Base-by-base conservation (phyloP, 345 rosid species). In the Sonneratia caseolaris region DNA sequence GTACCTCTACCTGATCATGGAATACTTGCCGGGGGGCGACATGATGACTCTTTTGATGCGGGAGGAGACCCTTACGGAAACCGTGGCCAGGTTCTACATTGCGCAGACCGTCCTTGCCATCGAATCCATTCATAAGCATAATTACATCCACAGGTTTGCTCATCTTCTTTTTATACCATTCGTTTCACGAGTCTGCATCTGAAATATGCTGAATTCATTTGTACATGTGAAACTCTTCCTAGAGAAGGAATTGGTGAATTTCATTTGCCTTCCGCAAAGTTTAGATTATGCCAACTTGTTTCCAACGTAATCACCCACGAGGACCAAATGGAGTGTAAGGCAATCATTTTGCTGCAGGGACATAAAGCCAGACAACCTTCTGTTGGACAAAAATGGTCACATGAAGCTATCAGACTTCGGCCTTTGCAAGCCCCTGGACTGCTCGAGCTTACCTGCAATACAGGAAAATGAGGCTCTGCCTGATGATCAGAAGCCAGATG, bases 331-430 rank as follows among this genome's bases (percentile, higher is more conserved):
- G 43, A 40, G 43, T 13, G 8, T 47, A 13, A 47, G 51, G 51
- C 51, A 47, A 9, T 47, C 15, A 47, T 47, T 66, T 45, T 38
- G 21, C 27, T 73, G 70, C 88, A 94, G 97, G 84, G 98, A 94
- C 81, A 91, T 94, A 77, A 94, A 94, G 82, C 97, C 98, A 32
- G 98, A 47, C 84, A 91, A 94, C 76, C 90, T 94, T 70, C 77
- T 94, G 68, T 76, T 94, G 87, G 98, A 94, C 83, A 86, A 82
- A 86, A 62, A 86, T 75, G 98, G 98, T 71, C 98, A 91, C 76
- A 82, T 88, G 91, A 91, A 86, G 88, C 87, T 94, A 72, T 94
- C 97, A 35, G 98, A 94, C 82, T 93, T 94, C 85, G 98, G 97
- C 82, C 94, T 94, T 73, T 94, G 98, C 87, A 94, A 94, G 79